Evolutionary conservation across 305 asterid genomes (phyloP).

Genomic region (Solanum hybrid): DNA sequence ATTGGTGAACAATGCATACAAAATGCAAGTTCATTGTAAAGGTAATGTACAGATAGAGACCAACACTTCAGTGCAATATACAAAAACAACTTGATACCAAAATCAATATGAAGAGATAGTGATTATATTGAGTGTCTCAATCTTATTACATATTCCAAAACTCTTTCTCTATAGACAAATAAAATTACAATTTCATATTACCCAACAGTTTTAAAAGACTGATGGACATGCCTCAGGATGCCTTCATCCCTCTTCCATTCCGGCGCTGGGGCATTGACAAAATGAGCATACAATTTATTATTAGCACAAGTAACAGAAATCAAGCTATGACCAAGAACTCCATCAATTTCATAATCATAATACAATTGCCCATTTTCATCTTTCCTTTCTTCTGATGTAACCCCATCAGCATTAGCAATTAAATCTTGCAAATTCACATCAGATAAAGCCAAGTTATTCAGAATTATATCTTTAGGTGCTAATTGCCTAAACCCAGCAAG

Average conservation of each 20-base stretch:
- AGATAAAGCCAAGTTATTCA: slow-evolving; percentile 76
- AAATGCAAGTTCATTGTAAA: neutral
- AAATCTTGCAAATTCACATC: slow-evolving; percentile 80
- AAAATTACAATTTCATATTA: neutral
- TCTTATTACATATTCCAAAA: neutral
- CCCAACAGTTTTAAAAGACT: slow-evolving; percentile 70
- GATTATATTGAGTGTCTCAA: neutral
- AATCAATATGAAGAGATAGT: neutral
- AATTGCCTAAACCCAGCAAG: slow-evolving; percentile 64
- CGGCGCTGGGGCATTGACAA: slow-evolving; percentile 70
- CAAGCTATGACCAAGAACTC: slow-evolving; percentile 63
- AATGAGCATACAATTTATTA: slow-evolving; percentile 84
- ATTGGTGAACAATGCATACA: neutral
- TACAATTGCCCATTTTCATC: slow-evolving; percentile 76
- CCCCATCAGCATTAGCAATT: slow-evolving; percentile 58
- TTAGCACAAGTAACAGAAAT: slow-evolving; percentile 83
- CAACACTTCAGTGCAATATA: neutral
- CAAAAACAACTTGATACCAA: neutral
- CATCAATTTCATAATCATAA: slow-evolving; percentile 75
- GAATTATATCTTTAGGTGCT: slow-evolving; percentile 58
- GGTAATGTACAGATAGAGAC: neutral
- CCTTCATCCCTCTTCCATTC: slow-evolving; percentile 79
- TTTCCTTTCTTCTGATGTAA: slow-evolving; percentile 51
- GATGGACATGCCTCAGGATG: slow-evolving; percentile 61
- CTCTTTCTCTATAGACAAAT: neutral